These are phyloP conservation scores for Deinandra increscens DNA, from an alignment of 129 eudicot species.

Conservation along the genomic window DNA sequence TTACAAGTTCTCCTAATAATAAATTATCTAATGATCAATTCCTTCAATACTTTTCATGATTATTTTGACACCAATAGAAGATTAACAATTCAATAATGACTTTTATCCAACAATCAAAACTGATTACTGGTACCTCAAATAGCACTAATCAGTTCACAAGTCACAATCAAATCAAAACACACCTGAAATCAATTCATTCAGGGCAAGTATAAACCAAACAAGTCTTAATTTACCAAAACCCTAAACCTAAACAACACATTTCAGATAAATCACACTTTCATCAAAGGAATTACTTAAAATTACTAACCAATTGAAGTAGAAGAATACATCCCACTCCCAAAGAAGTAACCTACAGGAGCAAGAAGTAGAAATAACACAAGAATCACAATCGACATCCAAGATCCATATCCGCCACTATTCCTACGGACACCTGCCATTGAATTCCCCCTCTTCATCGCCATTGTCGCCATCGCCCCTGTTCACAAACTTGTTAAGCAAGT, in stretches of 20 bases:
- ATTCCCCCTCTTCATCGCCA: too few relatives aligned
- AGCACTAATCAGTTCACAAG: too few relatives aligned
- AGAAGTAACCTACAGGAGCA: slow-evolving; percentile 54
- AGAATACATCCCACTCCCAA: slow-evolving; percentile 50
- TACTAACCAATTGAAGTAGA: slow-evolving; percentile 53
- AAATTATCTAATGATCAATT: too few relatives aligned
- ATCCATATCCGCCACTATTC: slow-evolving; percentile 49
- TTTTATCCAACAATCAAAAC: too few relatives aligned
- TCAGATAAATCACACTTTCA: slow-evolving; percentile 11
- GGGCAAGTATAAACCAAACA: background rate
- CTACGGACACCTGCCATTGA: too few relatives aligned
- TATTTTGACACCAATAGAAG: background rate
- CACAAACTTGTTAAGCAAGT: background rate
- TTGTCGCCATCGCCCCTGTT: slow-evolving; percentile 15
- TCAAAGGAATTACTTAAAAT: background rate
- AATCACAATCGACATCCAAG: slow-evolving; percentile 43
- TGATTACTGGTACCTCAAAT: too few relatives aligned
- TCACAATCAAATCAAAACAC: too few relatives aligned
- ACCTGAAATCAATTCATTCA: too few relatives aligned
- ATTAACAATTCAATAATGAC: background rate
- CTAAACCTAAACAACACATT: slow-evolving; percentile 5
- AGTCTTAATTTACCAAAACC: slow-evolving; percentile 13
- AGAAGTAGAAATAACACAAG: slow-evolving; percentile 46
- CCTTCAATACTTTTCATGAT: background rate
- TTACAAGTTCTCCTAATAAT: too few relatives aligned